phyloP scores from a whole-genome alignment of 164 flowering plant genomes.

The Vitis cinerea region DNA sequence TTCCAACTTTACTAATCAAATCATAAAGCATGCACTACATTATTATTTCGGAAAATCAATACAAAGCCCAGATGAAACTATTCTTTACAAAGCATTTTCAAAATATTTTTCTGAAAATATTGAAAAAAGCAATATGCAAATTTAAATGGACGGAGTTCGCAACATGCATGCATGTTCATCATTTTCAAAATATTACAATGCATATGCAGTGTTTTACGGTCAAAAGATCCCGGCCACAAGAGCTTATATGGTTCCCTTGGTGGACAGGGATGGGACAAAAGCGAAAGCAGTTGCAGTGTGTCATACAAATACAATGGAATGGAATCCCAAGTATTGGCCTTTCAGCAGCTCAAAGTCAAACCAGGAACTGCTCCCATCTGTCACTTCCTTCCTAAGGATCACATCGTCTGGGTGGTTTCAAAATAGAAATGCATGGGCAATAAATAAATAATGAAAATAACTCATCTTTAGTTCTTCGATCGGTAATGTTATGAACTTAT shows the following conservation, averaged over 20 bases:
- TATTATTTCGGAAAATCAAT: too few relatives aligned
- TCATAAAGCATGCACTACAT: too few relatives aligned
- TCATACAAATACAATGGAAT: slow-evolving; percentile 42
- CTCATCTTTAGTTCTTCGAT: too few relatives aligned
- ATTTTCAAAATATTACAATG: background rate
- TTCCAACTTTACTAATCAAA: too few relatives aligned
- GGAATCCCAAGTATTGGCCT: slow-evolving; percentile 59
- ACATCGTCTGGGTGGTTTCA: slow-evolving; percentile 31
- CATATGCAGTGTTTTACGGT: slow-evolving; percentile 46
- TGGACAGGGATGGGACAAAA: slow-evolving; percentile 37
- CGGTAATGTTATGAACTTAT: too few relatives aligned
- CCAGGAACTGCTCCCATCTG: slow-evolving; percentile 43
- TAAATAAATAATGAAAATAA: too few relatives aligned
- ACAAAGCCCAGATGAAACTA: too few relatives aligned
- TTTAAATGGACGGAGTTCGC: too few relatives aligned
- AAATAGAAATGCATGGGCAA: slow-evolving; percentile 9
- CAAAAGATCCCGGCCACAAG: slow-evolving; percentile 28
- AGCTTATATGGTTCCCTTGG: slow-evolving; percentile 32
- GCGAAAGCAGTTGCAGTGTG: slow-evolving; percentile 42
- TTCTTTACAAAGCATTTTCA: too few relatives aligned
- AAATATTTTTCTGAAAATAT: too few relatives aligned
- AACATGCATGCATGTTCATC: too few relatives aligned
- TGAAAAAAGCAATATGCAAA: too few relatives aligned
- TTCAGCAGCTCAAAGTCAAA: slow-evolving; percentile 43
- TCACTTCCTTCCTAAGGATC: slow-evolving; percentile 55